Evolutionary conservation across 2,329 filamentous ascomycete genomes (phyloP), one percentile per base, ranked within the genome.

Genomic region (Kalaharituber pfeilii): DNA sequence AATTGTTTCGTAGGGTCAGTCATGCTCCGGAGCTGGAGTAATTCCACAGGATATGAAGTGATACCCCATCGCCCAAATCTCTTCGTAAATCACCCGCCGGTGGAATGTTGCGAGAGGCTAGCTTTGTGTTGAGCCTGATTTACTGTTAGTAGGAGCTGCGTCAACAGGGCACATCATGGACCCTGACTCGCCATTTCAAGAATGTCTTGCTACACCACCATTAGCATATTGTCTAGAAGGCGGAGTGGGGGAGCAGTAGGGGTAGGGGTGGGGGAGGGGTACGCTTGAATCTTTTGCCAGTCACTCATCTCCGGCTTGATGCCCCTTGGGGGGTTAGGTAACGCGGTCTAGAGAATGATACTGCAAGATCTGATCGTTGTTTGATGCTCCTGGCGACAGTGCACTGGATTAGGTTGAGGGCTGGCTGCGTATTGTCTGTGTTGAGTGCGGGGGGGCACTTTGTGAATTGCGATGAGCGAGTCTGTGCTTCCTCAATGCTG

Each of bases 171-270:
- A 71, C 64, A 25, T n/a, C 11, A 20, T 50, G n/a, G 47, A 50
- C 13, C 27, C 25, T 28, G 25, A 28, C 47, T 28, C 66, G 85
- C 83, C 91, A 98, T 85, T 96, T 98, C 56, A 88, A 94, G 70
- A 98, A 98, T 26, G 91, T 98, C 77, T 96, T 98, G 70, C 96
- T 84, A 74, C 96, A 70, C 94, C 87, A 66, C 24, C 28, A 11
- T 50, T 50, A 30, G 47, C 27, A 20, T 22, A n/a, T n/a, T n/a
- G n/a, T n/a, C 54, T 36, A 53, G 53, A 39, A 30, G 18, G 25
- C 30, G 22, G 29, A 15, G 15, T 25, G 8, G 15, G 20, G 47
- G n/a, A 28, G 24, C 20, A 18, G 22, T 28, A 9, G 11, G 44
- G 24, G 44, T 42, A 28, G 50, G 27, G 29, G 44, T 22, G 26